A percentile compares a stretch with the other conserved stretches of the same genome.
Evolutionary conservation across 306 rosid species (phyloP).

Genomic region (Myrica gale): DNA sequence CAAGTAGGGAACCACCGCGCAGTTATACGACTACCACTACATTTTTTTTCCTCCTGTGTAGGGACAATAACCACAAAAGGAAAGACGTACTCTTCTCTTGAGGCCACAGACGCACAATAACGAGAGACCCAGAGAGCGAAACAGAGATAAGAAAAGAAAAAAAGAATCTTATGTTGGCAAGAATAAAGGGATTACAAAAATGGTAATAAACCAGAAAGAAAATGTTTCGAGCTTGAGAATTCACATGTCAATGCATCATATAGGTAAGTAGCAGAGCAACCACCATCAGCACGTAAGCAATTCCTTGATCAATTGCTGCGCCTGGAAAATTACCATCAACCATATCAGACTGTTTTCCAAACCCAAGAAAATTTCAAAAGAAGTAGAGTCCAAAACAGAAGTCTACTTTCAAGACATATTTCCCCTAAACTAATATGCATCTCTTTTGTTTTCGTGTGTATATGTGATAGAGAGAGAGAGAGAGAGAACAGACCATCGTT

Average conservation of each 20-base stretch:
- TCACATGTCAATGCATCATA: slow-evolving; percentile 44
- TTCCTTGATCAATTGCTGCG: slow-evolving; percentile 41
- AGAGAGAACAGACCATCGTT: slow-evolving; percentile 53
- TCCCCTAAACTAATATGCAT: neutral
- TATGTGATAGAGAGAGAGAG: neutral
- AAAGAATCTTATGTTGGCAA: neutral
- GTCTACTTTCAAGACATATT: neutral
- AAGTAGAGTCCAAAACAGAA: neutral
- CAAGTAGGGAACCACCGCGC: too few relatives aligned
- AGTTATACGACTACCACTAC: too few relatives aligned
- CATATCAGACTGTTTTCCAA: neutral
- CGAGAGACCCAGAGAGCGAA: neutral
- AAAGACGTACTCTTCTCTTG: neutral
- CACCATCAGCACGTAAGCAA: slow-evolving; percentile 36
- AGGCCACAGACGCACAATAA: neutral
- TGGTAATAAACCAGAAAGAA: slow-evolving; percentile 1
- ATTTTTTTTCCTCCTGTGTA: too few relatives aligned
- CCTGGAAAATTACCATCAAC: slow-evolving; percentile 23
- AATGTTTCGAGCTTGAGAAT: slow-evolving; percentile 1
- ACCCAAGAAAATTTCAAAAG: neutral
- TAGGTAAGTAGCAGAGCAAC: slow-evolving; percentile 50
- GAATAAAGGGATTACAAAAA: neutral
- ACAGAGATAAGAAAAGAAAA: too few relatives aligned
- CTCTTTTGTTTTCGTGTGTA: neutral
- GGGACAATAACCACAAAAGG: too few relatives aligned